These are phyloP conservation scores for Dispira simplex DNA, from an alignment of 192 early-diverging fungal genomes.

Conservation along the genomic window DNA sequence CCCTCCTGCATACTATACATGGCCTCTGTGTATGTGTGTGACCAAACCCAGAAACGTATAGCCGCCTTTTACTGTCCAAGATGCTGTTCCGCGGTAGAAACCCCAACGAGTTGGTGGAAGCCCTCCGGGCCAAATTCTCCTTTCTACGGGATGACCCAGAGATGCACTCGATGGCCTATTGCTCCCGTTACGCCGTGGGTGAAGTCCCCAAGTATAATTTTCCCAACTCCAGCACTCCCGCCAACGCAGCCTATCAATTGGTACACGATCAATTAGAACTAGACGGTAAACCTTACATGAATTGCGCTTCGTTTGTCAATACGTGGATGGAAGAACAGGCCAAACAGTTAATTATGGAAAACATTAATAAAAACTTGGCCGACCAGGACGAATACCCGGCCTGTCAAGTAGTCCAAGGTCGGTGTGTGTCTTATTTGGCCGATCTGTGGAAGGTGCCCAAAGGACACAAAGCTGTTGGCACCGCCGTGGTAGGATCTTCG, in stretches of 20 bases:
- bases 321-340: slow-evolving; percentile 75
- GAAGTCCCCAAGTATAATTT: slow-evolving; percentile 26
- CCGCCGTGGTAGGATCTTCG: slow-evolving; percentile 58
- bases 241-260: slow-evolving; percentile 47
- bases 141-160: slow-evolving; percentile 1
- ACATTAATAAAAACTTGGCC: slow-evolving; percentile 58
- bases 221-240: slow-evolving; percentile 23
- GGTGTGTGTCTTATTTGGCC: slow-evolving; percentile 53
- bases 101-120: background rate
- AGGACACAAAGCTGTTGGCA: slow-evolving; percentile 36
- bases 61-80: background rate
- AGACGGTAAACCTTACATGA: slow-evolving; percentile 62
- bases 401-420: slow-evolving; percentile 41
- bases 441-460: slow-evolving; percentile 42
- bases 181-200: slow-evolving; percentile 26
- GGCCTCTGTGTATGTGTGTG: too few relatives aligned
- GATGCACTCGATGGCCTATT: slow-evolving; percentile 21
- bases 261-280: slow-evolving; percentile 61
- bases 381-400: slow-evolving; percentile 57
- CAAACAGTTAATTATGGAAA: slow-evolving; percentile 60
- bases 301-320: slow-evolving; percentile 66
- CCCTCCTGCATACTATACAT: too few relatives aligned
- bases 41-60: too few relatives aligned
- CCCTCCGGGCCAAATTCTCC: background rate
- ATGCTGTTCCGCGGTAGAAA: background rate